Percentiles rank a stretch among this genome's conserved stretches.
phyloP scores from a whole-genome alignment of 2,329 filamentous ascomycete genomes.

The Lasiodiplodia sp. region DNA sequence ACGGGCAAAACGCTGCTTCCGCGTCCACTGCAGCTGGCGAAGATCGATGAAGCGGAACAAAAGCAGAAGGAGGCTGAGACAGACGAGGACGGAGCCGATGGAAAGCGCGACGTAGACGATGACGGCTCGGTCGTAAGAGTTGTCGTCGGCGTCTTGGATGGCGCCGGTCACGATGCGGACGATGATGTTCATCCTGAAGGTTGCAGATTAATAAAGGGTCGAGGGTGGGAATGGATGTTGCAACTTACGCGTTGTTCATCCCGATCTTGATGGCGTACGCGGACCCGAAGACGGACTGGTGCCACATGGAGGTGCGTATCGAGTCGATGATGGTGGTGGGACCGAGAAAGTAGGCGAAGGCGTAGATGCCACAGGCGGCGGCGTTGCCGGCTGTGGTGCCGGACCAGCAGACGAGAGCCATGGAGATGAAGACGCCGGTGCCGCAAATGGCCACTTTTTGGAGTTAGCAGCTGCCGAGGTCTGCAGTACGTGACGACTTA shows the following conservation, averaged over 20 bases:
- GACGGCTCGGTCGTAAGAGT: slow-evolving; percentile 63
- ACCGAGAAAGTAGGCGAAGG: slow-evolving; percentile 62
- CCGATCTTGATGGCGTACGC: slow-evolving; percentile 67
- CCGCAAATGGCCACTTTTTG: slow-evolving; percentile 52
- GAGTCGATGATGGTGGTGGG: slow-evolving; percentile 67
- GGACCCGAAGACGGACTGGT: slow-evolving; percentile 66
- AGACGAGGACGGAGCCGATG: slow-evolving; percentile 57
- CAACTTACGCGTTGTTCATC: slow-evolving; percentile 59
- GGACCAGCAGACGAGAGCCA: slow-evolving; percentile 63
- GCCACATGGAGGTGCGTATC: slow-evolving; percentile 66
- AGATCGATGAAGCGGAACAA: slow-evolving; percentile 53
- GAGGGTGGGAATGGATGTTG: background rate
- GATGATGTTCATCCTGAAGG: slow-evolving; percentile 65
- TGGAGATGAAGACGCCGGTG: slow-evolving; percentile 59
- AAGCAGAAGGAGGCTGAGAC: slow-evolving; percentile 48
- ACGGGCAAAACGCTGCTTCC: slow-evolving; percentile 58
- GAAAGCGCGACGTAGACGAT: slow-evolving; percentile 64
- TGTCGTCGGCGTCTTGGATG: slow-evolving; percentile 64
- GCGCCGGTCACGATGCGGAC: slow-evolving; percentile 65
- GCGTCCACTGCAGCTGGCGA: slow-evolving; percentile 63
- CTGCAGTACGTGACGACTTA: background rate
- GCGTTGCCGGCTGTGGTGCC: slow-evolving; percentile 60
- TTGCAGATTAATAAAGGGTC: background rate
- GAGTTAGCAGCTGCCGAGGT: background rate
- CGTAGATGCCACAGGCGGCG: slow-evolving; percentile 66